phyloP scores from a whole-genome alignment of 495 filamentous ascomycete species.

The Chaetomium fimeti region DNA sequence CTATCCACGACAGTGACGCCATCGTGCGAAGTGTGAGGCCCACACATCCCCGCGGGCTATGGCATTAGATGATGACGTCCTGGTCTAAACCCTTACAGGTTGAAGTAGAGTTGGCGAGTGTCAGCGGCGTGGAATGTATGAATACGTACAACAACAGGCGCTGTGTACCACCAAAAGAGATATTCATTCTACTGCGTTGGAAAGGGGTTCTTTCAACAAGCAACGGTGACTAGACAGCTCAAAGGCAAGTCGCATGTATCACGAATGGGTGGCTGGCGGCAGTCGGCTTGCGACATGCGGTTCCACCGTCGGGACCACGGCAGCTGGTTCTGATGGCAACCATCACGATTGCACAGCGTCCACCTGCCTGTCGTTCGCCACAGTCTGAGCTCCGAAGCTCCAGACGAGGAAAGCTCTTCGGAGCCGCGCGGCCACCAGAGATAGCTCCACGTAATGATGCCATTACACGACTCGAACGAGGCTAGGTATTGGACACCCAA shows the following conservation, averaged over 20 bases:
- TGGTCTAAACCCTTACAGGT: slow-evolving; percentile 7
- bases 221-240: neutral
- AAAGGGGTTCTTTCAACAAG: neutral
- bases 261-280: neutral
- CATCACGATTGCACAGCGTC: neutral
- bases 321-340: neutral
- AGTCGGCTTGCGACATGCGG: neutral
- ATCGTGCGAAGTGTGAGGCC: neutral
- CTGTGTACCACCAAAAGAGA: neutral
- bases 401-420: slow-evolving; percentile 4
- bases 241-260: neutral
- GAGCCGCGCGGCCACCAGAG: neutral
- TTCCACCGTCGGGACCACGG: neutral
- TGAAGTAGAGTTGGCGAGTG: slow-evolving; percentile 30
- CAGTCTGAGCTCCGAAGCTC: slow-evolving; percentile 9
- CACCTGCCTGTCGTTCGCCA: neutral
- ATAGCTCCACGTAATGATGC: slow-evolving; percentile 22
- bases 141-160: neutral
- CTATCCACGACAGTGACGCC: slow-evolving; percentile 4
- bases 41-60: neutral
- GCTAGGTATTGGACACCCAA: neutral
- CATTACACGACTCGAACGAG: slow-evolving; percentile 11
- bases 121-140: slow-evolving; percentile 14
- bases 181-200: neutral
- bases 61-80: neutral